Conservation (phyloP, 306 rosid genomes). For the Quercus parvula region DNA sequence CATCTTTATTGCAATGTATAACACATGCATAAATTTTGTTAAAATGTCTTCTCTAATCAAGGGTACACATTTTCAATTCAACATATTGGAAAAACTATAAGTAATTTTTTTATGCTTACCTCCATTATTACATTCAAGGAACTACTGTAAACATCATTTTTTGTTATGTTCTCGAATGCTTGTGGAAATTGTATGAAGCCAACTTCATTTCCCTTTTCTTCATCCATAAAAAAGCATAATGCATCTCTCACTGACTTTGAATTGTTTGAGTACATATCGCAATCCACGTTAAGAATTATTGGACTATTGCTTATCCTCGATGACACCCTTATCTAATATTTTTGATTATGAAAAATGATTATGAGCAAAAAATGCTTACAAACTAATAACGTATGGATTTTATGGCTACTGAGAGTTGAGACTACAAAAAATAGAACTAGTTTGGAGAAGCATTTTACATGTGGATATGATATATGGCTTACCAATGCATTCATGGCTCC, state of each 20-base stretch:
- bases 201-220: background rate
- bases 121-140: background rate
- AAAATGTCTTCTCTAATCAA: background rate
- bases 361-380: background rate
- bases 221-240: background rate
- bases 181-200: background rate
- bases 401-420: too few species aligned
- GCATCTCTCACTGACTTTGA: too few species aligned
- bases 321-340: background rate
- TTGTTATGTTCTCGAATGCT: background rate
- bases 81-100: background rate
- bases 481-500: background rate
- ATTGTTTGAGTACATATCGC: too few species aligned
- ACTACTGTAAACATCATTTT: background rate
- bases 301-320: background rate
- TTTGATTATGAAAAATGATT: background rate
- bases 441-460: background rate
- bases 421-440: too few species aligned
- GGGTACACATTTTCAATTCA: background rate
- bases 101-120: background rate
- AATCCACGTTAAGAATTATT: too few species aligned
- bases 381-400: too few species aligned
- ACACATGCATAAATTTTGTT: background rate
- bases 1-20: background rate
- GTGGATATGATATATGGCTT: background rate